phyloP scores from a whole-genome alignment of 164 flowering plant genomes.

The Aristolochia californica region DNA sequence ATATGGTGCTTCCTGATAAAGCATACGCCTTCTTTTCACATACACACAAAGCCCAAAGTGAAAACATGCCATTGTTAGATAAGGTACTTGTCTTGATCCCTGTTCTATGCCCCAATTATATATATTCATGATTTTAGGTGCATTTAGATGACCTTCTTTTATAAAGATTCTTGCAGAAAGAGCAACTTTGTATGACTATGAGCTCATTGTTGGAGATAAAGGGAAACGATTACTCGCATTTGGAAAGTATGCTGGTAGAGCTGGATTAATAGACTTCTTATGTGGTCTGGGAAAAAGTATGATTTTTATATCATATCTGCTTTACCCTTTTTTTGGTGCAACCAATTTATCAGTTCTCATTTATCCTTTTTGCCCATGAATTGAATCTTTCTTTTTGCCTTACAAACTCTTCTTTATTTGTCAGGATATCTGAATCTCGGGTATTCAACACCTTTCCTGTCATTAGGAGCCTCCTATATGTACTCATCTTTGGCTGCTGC shows the following conservation, averaged over 20 bases:
- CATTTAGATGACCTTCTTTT: too few species aligned
- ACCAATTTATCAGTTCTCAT: neutral
- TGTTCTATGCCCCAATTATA: neutral
- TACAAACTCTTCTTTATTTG: neutral
- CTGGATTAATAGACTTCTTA: slow-evolving; percentile 86
- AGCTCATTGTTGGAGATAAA: slow-evolving; percentile 83
- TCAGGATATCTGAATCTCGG: slow-evolving; percentile 90
- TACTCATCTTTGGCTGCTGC: slow-evolving; percentile 94
- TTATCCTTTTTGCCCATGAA: too few species aligned
- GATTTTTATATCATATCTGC: slow-evolving; percentile 9
- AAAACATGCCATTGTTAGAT: slow-evolving; percentile 91
- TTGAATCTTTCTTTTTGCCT: too few species aligned
- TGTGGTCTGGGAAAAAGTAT: slow-evolving; percentile 74
- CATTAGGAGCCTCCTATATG: slow-evolving; percentile 90
- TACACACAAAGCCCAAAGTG: slow-evolving; percentile 96
- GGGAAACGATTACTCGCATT: slow-evolving; percentile 87
- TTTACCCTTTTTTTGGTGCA: neutral
- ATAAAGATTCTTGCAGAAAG: slow-evolving; percentile 60
- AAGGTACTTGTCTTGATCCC: slow-evolving; percentile 32
- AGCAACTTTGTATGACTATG: slow-evolving; percentile 83
- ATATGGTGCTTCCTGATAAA: slow-evolving; percentile 81
- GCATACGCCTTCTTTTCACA: slow-evolving; percentile 97
- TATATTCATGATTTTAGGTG: neutral
- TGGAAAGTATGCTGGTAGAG: slow-evolving; percentile 96
- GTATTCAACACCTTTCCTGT: slow-evolving; percentile 93